phyloP scores from a whole-genome alignment of 2,329 filamentous ascomycete species.

The Parastagonospora nodorum region DNA sequence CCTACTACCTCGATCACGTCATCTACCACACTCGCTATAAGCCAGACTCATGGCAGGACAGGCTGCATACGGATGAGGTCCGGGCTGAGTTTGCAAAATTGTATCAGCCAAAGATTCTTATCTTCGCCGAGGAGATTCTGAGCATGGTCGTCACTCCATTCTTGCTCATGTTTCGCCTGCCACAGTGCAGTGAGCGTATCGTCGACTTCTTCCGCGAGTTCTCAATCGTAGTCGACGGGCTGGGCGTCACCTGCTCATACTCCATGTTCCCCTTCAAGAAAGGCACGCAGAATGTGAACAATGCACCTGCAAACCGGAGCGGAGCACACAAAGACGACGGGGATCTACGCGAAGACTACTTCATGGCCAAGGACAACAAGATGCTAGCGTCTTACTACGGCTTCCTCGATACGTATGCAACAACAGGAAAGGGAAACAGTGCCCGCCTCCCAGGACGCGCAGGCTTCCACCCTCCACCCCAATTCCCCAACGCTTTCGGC shows the following conservation, averaged over 20 bases:
- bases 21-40: constrained; percentile 93
- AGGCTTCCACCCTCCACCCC: constrained; percentile 75
- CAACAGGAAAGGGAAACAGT: constrained; percentile 38
- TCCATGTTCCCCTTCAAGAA: constrained; percentile 97
- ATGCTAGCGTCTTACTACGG: constrained; percentile 98
- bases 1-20: constrained; percentile 84
- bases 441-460: constrained; percentile 52
- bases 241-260: constrained; percentile 96
- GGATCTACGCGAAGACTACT: constrained; percentile 83
- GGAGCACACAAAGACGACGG: constrained; percentile 55
- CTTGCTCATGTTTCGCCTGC: constrained; percentile 83
- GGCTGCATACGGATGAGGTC: constrained; percentile 92
- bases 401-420: constrained; percentile 85
- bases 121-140: constrained; percentile 90
- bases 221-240: constrained; percentile 92
- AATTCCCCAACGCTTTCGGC: constrained; percentile 70
- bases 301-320: constrained; percentile 48
- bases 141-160: constrained; percentile 92
- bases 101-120: constrained; percentile 89
- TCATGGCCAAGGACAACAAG: constrained; percentile 92
- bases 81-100: constrained; percentile 87
- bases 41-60: constrained; percentile 84
- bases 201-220: constrained; percentile 99
- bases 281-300: constrained; percentile 60
- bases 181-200: constrained; percentile 86